Evolutionary conservation across 2,329 filamentous ascomycete species (phyloP), one percentile per base, ranked within the genome.

Genomic region (Shiraia sp.): DNA sequence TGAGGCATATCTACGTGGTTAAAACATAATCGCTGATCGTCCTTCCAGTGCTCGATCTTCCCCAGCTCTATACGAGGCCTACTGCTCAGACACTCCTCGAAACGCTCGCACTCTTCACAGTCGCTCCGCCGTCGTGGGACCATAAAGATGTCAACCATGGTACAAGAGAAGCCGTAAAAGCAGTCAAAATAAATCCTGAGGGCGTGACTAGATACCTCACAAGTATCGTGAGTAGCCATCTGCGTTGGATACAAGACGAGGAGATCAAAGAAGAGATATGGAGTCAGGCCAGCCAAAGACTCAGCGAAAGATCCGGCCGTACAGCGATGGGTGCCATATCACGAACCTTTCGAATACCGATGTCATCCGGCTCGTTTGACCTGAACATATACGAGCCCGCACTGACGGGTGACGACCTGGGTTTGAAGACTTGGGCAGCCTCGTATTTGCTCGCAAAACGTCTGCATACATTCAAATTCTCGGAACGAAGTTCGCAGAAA

Each of bases 391-490:
- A 89, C 42, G 93, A 99, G 65, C 93, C 93, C 2, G 85, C 90
- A 1, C 75, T 97, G 41, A 95, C 89, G 0, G 87, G 87, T 6
- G 92, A 96, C 68, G 87, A 88, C 45, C 76, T 97, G 13, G 93
- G 93, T 1, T 79, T 95, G 66, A 97, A 99, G 70, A 99, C 93
- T 0, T 97, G 93, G 93, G 89, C 88, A 1, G 92, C 90, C 0
- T 92, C 90, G 0, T 95, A 90, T 61, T 79, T 95, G 2, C 82
- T 97, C 4, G 87, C 92, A 0, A 86, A 82, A 53, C 82, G 87
- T 16, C 79, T 97, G 17, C 61, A 62, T 33, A 49, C 45, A 3
- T 61, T 78, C 12, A 25, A 51, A 3, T 28, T 66, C 5, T 25
- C 52, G 10, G 22, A 41, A 2, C 3, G 16, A 10, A 32, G 13